These are phyloP conservation scores for Gossypium australe DNA, from an alignment of 345 rosid genomes.

Conservation along the genomic window DNA sequence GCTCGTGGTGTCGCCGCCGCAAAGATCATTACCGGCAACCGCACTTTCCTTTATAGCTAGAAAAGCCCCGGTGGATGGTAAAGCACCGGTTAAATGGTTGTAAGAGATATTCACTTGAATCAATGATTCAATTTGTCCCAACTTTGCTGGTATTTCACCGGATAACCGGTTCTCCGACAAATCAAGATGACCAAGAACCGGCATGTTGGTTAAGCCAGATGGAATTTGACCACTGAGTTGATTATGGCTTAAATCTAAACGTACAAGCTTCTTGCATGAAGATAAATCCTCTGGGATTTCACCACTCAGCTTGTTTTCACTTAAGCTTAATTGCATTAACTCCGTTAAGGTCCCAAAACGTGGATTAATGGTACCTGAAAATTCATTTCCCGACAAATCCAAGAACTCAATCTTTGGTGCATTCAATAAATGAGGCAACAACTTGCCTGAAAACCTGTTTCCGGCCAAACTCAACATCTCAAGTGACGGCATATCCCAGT, in stretches of 20 bases:
- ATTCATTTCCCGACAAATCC: constrained; percentile 52
- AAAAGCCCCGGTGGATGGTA: constrained; percentile 72
- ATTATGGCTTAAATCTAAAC: constrained; percentile 70
- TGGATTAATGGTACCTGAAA: constrained; percentile 64
- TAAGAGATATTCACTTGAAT: constrained; percentile 62
- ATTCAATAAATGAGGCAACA: constrained; percentile 54
- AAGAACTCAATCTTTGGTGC: constrained; percentile 55
- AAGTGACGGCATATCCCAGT: constrained; percentile 71
- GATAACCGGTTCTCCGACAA: constrained; percentile 60
- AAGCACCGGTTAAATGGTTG: constrained; percentile 52
- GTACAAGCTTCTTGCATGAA: constrained; percentile 69
- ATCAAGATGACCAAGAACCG: constrained; percentile 69
- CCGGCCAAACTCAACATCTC: constrained; percentile 66
- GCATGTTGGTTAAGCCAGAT: constrained; percentile 36
- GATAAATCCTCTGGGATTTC: constrained; percentile 61
- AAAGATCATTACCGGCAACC: constrained; percentile 61
- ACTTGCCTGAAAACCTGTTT: constrained; percentile 50
- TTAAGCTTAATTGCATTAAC: constrained; percentile 55
- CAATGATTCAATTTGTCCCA: constrained; percentile 45
- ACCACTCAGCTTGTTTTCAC: constrained; percentile 52
- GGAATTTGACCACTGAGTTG: constrained; percentile 61
- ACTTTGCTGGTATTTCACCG: constrained; percentile 50
- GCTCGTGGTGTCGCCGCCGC: constrained; percentile 34
- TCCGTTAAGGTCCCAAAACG: constrained; percentile 34
- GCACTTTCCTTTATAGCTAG: constrained; percentile 69